Base-by-base conservation (phyloP, 148 eudicot species). In the Vaccinium macrocarpon region DNA sequence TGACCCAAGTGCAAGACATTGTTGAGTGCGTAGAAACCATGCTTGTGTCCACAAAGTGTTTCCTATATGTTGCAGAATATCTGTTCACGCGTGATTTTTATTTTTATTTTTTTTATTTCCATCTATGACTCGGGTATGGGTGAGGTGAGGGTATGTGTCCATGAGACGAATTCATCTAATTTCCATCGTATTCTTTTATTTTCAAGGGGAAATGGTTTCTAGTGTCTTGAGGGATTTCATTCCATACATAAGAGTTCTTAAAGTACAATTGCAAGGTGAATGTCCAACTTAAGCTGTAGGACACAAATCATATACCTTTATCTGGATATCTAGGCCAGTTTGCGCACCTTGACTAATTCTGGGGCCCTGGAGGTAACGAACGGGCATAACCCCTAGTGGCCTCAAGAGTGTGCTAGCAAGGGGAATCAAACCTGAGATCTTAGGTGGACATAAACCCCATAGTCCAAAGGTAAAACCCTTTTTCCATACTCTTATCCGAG, bases 1-100 rank as follows among this genome's bases (percentile, higher is more conserved):
- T 90, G 89, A 21, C 79, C 56, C 92, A 90, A 86, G 90, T 86
- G 59, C 84, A 86, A n/a, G 90, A 88, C 84, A 87, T 90, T 52
- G 86, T 90, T 73, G 81, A 90, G 92, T 90, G 76, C 52, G 92
- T 87, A 9, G 19, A 53, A 9, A 52, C 27, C 74, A 64, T 81
- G 62, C 46, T 4, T 81, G 29, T 73, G 55, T 57, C n/a, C 27
- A 15, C 15, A 12, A 29, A 19, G 32, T 32, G 35, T 32, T 51
- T 85, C 64, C 15, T 85, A 23, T 49, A 61, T 25, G 55, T 4
- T 46, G 50, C 78, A 38, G 78, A 74, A 21, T 19, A 74, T 42
- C 21, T 42, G 21, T 74, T 35, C 18, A 42, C 9, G 14, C 52
- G 23, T 8, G 71, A 53, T 53, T 10, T 32, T 32, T 32, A 0